Base-by-base conservation (phyloP, 345 rosid genomes). In the Chamaenerion angustifolium region DNA sequence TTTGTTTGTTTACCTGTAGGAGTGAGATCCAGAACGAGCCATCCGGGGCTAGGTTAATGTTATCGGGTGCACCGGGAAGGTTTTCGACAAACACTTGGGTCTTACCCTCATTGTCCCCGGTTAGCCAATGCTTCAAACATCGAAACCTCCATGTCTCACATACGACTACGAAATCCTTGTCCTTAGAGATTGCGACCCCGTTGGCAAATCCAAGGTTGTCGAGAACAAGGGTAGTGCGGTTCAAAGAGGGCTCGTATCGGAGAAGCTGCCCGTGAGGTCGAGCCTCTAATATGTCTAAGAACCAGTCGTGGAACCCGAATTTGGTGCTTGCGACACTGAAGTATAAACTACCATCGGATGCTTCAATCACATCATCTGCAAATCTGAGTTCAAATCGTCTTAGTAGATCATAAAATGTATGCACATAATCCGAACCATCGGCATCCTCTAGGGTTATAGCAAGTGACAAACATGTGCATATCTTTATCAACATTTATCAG, bases 1-100 rank as follows among this genome's bases (percentile, higher is more conserved):
- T n/a, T n/a, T 58, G 31, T 10, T 25, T 2, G 18, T n/a, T 6
- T 58, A 70, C 79, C 68, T 67, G 71, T 4, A 67, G 0, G 45
- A 76, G 6, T 8, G 68, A 74, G 0, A 80, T 71, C 82, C 75
- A 80, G 64, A 74, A 80, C 14, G 82, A 65, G n/a, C 80, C 80
- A 18, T 76, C 80, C 0, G 78, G 80, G 12, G 80, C 78, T 13
- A 76, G 69, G 50, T 65, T 61, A 53, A 80, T 71, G 64, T 80
- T 80, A 44, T 80, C 76, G 11, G 82, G 80, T 44, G 56, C 76
- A 1, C 65, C 73, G 0, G 78, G 80, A 42, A 80, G 82, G 57
- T 74, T 69, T 8, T 74, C 65, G 2, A 76, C 8, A n/a, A 73
- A 57, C 48, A 61, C 25, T 55, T 79, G 74, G 13, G 72, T 69